Percentiles rank a stretch among this genome's conserved stretches.
Conservation (phyloP, 139 green algal species). For the Picochlorum sp. region DNA sequence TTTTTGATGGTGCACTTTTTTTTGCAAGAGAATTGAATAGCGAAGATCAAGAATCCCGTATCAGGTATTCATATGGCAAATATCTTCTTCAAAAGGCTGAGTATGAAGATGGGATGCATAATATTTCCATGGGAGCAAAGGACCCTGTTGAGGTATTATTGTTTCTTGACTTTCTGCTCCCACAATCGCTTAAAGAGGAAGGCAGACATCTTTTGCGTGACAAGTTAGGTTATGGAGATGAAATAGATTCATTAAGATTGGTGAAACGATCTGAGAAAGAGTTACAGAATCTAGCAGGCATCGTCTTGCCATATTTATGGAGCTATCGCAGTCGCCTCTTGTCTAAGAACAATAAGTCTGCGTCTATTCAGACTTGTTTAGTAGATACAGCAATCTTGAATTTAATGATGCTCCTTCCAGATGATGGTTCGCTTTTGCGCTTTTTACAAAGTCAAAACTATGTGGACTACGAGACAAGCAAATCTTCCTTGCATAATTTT, state of each 20-base stretch:
- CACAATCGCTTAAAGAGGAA: slow-evolving; percentile 8
- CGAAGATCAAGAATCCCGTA: slow-evolving; percentile 35
- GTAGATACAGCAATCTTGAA: slow-evolving; percentile 73
- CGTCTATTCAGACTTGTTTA: slow-evolving; percentile 8
- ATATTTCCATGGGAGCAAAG: slow-evolving; percentile 50
- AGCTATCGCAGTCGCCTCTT: slow-evolving; percentile 51
- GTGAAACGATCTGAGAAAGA: too few relatives aligned
- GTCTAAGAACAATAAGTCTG: not conserved
- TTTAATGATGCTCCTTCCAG: slow-evolving; percentile 53
- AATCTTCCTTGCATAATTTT: slow-evolving; percentile 13
- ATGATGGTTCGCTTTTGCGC: slow-evolving; percentile 48
- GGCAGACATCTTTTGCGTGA: not conserved
- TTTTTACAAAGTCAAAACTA: slow-evolving; percentile 58
- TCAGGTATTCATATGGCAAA: slow-evolving; percentile 53
- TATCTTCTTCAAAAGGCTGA: slow-evolving; percentile 20
- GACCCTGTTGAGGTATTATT: slow-evolving; percentile 45
- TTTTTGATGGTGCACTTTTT: too few relatives aligned
- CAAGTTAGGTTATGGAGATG: too few relatives aligned
- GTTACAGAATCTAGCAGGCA: too few relatives aligned
- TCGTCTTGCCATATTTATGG: slow-evolving; percentile 68
- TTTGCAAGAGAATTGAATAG: too few relatives aligned
- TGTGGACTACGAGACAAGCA: slow-evolving; percentile 49
- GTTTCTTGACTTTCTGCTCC: slow-evolving; percentile 51
- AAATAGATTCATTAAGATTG: too few relatives aligned
- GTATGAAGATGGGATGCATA: slow-evolving; percentile 64